phyloP scores from a whole-genome alignment of 805 yeast species.

The Spathaspora boniae region DNA sequence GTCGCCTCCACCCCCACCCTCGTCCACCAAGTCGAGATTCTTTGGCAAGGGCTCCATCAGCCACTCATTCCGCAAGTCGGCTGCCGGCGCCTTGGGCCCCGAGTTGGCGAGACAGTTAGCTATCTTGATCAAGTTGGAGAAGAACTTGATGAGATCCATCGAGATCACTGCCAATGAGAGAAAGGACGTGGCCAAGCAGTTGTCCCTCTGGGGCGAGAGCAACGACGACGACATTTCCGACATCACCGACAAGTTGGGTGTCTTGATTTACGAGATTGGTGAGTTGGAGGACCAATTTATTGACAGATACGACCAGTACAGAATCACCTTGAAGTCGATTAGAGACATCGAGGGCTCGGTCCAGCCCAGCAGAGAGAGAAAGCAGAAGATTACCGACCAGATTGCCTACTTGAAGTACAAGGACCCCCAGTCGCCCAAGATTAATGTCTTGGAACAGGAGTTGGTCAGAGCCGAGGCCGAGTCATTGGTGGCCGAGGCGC shows the following conservation, averaged over 20 bases:
- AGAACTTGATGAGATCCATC: constrained; percentile 89
- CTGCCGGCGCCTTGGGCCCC: constrained; percentile 93
- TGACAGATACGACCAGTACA: constrained; percentile 97
- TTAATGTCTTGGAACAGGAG: constrained; percentile 94
- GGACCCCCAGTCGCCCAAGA: constrained; percentile 97
- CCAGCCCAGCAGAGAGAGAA: constrained; percentile 97
- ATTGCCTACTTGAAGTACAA: constrained; percentile 97
- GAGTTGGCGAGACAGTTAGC: constrained; percentile 91
- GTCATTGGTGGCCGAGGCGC: constrained; percentile 98
- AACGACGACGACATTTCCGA: constrained; percentile 97
- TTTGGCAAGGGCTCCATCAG: constrained; percentile 74
- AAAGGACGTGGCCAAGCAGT: constrained; percentile 94
- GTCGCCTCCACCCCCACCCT: constrained; percentile 78
- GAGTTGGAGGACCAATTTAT: constrained; percentile 98
- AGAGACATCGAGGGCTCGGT: constrained; percentile 97
- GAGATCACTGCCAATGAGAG: constrained; percentile 93
- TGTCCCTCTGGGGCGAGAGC: constrained; percentile 96
- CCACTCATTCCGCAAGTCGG: constrained; percentile 67
- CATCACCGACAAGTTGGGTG: constrained; percentile 96
- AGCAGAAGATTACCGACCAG: constrained; percentile 95
- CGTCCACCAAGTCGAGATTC: constrained; percentile 67
- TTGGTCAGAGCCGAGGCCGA: constrained; percentile 99
- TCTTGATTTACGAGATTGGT: constrained; percentile 90
- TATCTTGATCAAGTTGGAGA: constrained; percentile 91
- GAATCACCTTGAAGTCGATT: constrained; percentile 89